These are phyloP conservation scores for Lignosus rhinocerotis DNA, from an alignment of 1,284 basidiomycete species.

Conservation along the genomic window DNA sequence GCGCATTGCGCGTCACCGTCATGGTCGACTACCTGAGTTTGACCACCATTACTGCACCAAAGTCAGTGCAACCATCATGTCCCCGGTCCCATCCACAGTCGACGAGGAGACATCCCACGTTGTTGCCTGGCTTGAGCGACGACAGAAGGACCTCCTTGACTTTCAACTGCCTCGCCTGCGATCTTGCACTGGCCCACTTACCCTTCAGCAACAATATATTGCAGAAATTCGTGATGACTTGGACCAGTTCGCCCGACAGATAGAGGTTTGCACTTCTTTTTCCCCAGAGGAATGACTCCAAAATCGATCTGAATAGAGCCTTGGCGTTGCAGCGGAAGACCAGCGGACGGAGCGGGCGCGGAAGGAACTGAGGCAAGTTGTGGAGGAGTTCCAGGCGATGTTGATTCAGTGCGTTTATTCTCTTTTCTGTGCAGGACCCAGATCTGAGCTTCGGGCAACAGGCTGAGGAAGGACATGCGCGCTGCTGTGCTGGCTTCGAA, in stretches of 20 bases:
- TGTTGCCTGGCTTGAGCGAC: slow-evolving; percentile 54
- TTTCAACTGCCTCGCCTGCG: slow-evolving; percentile 77
- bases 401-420: slow-evolving; percentile 49
- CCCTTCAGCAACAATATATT: slow-evolving; percentile 69
- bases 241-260: slow-evolving; percentile 55
- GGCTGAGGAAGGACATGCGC: slow-evolving; percentile 62
- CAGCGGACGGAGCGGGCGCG: slow-evolving; percentile 57
- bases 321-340: slow-evolving; percentile 69
- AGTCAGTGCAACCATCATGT: slow-evolving; percentile 42
- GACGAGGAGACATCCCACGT: slow-evolving; percentile 50
- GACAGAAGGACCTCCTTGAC: slow-evolving; percentile 61
- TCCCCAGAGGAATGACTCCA: slow-evolving; percentile 3
- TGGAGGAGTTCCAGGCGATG: slow-evolving; percentile 46
- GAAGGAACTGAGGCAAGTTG: slow-evolving; percentile 49
- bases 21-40: background rate
- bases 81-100: slow-evolving; percentile 57
- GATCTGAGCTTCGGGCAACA: slow-evolving; percentile 27
- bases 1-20: background rate
- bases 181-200: slow-evolving; percentile 63
- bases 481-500: slow-evolving; percentile 71
- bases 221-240: slow-evolving; percentile 78
- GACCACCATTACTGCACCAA: background rate
- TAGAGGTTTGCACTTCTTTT: slow-evolving; percentile 58
- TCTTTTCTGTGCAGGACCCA: background rate
- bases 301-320: slow-evolving; percentile 43